These are phyloP conservation scores for Diaporthe capsici DNA, from an alignment of 2,329 filamentous ascomycete species.

Conservation along the genomic window DNA sequence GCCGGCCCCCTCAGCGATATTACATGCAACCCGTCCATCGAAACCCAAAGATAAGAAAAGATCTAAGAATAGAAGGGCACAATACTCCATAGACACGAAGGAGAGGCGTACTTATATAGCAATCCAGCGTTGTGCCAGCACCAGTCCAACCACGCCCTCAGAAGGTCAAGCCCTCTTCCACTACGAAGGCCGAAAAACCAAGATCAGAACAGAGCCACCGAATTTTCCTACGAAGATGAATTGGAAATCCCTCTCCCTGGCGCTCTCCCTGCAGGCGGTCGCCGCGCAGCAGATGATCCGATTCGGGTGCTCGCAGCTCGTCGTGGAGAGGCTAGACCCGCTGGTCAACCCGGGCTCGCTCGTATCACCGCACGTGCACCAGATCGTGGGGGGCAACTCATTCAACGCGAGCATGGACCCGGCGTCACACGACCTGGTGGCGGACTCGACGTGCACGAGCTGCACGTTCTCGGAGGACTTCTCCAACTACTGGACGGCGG, in stretches of 20 bases:
- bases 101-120: not conserved
- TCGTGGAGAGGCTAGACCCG: constrained; percentile 43
- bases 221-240: not conserved
- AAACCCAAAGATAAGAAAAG: not conserved
- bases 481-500: constrained; percentile 36
- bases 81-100: too few relatives aligned
- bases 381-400: constrained; percentile 64
- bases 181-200: constrained; percentile 46
- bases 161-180: constrained; percentile 50
- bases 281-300: constrained; percentile 25
- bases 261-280: not conserved
- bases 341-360: constrained; percentile 56
- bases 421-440: constrained; percentile 20
- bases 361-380: constrained; percentile 68
- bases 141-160: constrained; percentile 47
- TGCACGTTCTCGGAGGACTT: constrained; percentile 36
- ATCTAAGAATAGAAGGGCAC: not conserved
- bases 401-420: constrained; percentile 57
- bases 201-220: not conserved
- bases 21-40: not conserved
- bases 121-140: constrained; percentile 35
- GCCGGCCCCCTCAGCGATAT: not conserved
- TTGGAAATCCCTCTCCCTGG: not conserved
- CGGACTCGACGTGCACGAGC: constrained; percentile 52
- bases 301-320: constrained; percentile 44